Percentiles rank a stretch among this genome's conserved stretches.
Evolutionary conservation across 192 early-diverging fungal genomes (phyloP).

Genomic region (Podila horticola): DNA sequence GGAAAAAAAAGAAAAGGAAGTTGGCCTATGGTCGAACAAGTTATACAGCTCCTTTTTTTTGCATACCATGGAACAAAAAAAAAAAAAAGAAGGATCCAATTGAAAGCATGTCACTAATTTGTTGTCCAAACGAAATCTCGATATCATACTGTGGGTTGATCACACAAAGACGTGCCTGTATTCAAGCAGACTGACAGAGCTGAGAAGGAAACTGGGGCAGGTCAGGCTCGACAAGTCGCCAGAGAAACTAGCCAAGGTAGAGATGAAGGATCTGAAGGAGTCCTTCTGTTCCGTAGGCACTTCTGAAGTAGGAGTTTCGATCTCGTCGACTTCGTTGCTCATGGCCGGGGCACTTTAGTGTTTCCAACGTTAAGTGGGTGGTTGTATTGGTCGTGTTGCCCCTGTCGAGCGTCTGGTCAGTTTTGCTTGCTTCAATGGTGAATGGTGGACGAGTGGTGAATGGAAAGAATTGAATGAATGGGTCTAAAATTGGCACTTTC

Average conservation of each 20-base stretch:
- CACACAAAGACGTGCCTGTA: conserved; percentile 64
- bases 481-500: background rate
- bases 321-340: background rate
- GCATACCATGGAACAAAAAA: background rate
- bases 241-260: conserved; percentile 76
- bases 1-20: background rate
- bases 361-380: background rate
- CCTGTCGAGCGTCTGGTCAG: background rate
- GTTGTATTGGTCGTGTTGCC: background rate
- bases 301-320: conserved; percentile 11
- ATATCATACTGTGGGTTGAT: background rate
- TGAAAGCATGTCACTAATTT: too few relatives aligned
- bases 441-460: background rate
- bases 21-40: background rate
- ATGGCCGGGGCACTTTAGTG: background rate
- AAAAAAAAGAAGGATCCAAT: background rate
- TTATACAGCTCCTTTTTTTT: background rate
- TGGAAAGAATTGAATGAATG: background rate
- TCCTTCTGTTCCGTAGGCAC: conserved; percentile 22
- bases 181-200: conserved; percentile 80
- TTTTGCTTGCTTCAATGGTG: background rate
- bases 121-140: background rate
- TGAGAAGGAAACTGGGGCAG: conserved; percentile 82
- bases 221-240: conserved; percentile 84
- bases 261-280: conserved; percentile 39